phyloP scores from a whole-genome alignment of 495 filamentous ascomycete species.

The Apiosordaria backusii region DNA sequence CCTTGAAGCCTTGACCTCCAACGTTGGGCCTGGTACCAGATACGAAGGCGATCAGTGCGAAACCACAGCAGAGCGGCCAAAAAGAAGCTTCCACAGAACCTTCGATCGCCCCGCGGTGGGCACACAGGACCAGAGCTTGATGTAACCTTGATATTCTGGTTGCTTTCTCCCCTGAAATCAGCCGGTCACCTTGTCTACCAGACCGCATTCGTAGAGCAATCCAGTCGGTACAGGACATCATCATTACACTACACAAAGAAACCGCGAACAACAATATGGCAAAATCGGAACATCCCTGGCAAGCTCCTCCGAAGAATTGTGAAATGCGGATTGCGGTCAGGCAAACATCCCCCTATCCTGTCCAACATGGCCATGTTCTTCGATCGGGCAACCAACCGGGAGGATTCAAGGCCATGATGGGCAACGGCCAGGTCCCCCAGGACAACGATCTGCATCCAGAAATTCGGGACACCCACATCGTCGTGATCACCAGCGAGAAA shows the following conservation, averaged over 20 bases:
- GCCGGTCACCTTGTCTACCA: neutral
- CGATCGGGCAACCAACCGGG: neutral
- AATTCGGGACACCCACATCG: neutral
- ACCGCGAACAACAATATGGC: neutral
- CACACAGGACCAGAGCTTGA: neutral
- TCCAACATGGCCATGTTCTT: neutral
- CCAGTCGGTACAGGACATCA: neutral
- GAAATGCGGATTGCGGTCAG: neutral
- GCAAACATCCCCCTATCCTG: neutral
- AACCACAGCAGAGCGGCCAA: constrained; percentile 3
- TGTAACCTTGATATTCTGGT: constrained; percentile 10
- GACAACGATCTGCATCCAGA: neutral
- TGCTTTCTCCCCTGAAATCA: neutral
- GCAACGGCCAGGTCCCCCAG: neutral
- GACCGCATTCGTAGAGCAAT: neutral
- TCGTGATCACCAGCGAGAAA: neutral
- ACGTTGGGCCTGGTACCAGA: constrained; percentile 7
- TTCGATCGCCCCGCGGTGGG: constrained; percentile 14
- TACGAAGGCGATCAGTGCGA: neutral
- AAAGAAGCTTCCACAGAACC: constrained; percentile 12
- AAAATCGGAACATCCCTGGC: neutral
- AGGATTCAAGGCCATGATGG: neutral
- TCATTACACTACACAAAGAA: neutral
- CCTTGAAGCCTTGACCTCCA: constrained; percentile 7
- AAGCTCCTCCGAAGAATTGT: neutral